Evolutionary conservation across 2,329 filamentous ascomycete species (phyloP), one percentile per base, ranked within the genome.

Genomic region (Fusarium stilboides): DNA sequence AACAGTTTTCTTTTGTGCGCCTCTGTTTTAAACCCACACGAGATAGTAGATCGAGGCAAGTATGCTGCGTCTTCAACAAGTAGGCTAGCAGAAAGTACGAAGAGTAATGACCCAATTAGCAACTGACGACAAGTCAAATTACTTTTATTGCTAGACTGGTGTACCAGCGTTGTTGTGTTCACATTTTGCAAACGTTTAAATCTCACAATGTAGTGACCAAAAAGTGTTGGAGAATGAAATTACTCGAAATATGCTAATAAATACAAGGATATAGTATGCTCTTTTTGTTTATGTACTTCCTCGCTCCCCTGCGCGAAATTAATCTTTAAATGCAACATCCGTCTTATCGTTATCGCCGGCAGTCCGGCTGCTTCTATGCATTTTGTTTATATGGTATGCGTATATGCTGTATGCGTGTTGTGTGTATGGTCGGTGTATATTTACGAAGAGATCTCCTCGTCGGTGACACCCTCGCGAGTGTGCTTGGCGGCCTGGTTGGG

Each of bases 361-460:
- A 65, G 61, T 22, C 62, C 61, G 62, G 61, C 62, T 54, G 46
- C 53, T 47, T 65, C 46, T 54, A 58, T 60, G 22, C 26, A 19
- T 39, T 31, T 33, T 36, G 45, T 63, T 52, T 47, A 63, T 45
- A 63, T 31, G 28, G 28, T 31, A 5, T 31, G 28, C 12, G 51
- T 8, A 24, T 36, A 15, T 26, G 53, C 50, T 19, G 12, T 58
- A 22, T 50, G 17, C 55, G 37, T 19, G 44, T 17, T 45, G 14
- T 46, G 14, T 47, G 2, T 8, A 20, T 51, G 20, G 22, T 24
- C 24, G 28, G 3, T 52, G 28, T 20, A 20, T 10, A 33, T 46
- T 65, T 69, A 70, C 19, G 67, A 68, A 37, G 67, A 68, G 39
- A 37, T 45, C 49, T 70, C 68, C 46, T 70, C 68, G n/a, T 70